A percentile compares a stretch with the other conserved stretches of the same genome.
Conservation (phyloP, 2,329 filamentous ascomycete genomes). For the Leptographium lundbergii region DNA sequence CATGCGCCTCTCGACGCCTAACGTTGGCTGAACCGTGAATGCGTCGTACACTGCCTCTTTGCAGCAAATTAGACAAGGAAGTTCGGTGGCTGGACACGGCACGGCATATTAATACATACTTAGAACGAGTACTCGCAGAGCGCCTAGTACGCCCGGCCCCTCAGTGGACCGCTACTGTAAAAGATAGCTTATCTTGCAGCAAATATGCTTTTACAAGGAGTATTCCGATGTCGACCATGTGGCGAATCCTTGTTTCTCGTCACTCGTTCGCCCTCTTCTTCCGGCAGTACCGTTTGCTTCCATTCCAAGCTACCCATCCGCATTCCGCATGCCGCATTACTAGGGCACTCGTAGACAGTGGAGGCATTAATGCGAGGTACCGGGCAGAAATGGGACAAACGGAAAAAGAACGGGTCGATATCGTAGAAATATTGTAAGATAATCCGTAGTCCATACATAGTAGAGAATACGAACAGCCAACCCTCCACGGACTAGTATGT, state of each 20-base stretch:
- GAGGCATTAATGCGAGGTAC: background rate
- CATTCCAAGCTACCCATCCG: background rate
- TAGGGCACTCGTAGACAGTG: background rate
- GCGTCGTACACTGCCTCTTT: background rate
- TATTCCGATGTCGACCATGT: background rate
- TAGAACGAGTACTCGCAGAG: too few species aligned
- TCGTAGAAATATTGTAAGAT: too few species aligned
- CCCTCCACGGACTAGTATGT: background rate
- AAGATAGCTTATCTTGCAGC: background rate
- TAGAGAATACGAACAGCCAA: background rate
- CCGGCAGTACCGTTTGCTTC: background rate
- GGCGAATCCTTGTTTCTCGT: background rate
- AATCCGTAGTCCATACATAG: too few species aligned
- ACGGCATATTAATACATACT: background rate
- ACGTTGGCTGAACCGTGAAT: too few species aligned
- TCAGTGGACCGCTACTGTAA: background rate
- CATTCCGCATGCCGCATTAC: conserved; percentile 2
- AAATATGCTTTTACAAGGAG: background rate
- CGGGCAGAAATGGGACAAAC: too few species aligned
- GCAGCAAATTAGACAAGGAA: background rate
- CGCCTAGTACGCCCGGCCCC: too few species aligned
- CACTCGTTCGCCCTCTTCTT: background rate
- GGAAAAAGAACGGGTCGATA: too few species aligned
- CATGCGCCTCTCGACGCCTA: too few species aligned
- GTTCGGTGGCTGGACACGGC: background rate